Percentiles rank a stretch among this genome's conserved stretches.
Conservation (phyloP, 305 asterid species). For the Fraxinus platypoda region DNA sequence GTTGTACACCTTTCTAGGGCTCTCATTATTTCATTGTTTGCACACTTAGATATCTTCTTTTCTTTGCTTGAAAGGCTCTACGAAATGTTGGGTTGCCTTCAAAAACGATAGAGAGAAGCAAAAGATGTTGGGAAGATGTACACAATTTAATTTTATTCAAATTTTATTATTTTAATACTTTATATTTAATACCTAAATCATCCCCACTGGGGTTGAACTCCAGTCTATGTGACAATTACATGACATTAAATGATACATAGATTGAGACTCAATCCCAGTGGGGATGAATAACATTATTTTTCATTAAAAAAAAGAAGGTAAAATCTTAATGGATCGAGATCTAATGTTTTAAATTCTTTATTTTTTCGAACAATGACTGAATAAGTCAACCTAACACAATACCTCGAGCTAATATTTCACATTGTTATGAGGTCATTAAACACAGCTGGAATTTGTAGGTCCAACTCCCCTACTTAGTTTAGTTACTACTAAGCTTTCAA, state of each 20-base stretch:
- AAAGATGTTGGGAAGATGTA: background rate
- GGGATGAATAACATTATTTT: too few relatives aligned
- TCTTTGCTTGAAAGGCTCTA: background rate
- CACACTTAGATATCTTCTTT: background rate
- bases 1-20: background rate
- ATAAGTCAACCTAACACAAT: background rate
- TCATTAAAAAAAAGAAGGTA: too few relatives aligned
- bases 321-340: too few relatives aligned
- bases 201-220: too few relatives aligned
- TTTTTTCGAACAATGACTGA: background rate
- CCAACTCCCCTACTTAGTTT: background rate
- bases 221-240: too few relatives aligned
- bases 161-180: too few relatives aligned
- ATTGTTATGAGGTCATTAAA: background rate
- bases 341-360: too few relatives aligned
- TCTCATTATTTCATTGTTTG: background rate
- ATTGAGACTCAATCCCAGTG: too few relatives aligned
- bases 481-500: conserved; percentile 33
- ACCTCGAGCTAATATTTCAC: background rate
- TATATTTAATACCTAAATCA: too few relatives aligned
- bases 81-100: background rate
- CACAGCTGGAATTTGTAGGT: background rate
- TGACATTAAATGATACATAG: too few relatives aligned
- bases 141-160: too few relatives aligned
- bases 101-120: background rate